phyloP scores from a whole-genome alignment of 2,329 filamentous ascomycete genomes.

The Endocalyx cinctus region DNA sequence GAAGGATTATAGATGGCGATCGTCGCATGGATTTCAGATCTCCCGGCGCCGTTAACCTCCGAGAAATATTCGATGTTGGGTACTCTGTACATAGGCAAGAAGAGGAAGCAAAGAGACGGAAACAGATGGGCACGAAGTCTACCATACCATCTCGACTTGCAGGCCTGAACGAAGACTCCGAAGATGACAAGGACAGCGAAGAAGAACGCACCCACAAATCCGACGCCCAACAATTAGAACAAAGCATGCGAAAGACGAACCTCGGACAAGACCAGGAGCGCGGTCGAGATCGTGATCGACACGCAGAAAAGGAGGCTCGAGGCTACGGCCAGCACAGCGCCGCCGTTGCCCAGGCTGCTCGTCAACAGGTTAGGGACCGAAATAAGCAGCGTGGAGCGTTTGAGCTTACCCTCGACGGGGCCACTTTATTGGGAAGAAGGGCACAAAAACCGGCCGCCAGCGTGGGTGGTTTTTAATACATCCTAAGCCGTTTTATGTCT shows the following conservation, averaged over 20 bases:
- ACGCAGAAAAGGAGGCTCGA: constrained; percentile 38
- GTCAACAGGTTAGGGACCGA: constrained; percentile 67
- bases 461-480: constrained; percentile 28
- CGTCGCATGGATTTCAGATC: constrained; percentile 89
- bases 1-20: constrained; percentile 51
- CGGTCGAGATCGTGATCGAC: constrained; percentile 46
- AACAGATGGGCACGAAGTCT: constrained; percentile 72
- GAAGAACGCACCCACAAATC: constrained; percentile 38
- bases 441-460: constrained; percentile 49
- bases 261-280: constrained; percentile 52
- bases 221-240: constrained; percentile 67
- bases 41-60: constrained; percentile 88
- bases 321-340: constrained; percentile 90
- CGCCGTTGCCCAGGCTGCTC: constrained; percentile 76
- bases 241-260: constrained; percentile 80
- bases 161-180: constrained; percentile 65
- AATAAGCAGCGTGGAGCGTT: constrained; percentile 75
- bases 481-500: background rate
- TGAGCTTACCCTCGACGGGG: constrained; percentile 86
- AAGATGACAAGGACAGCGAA: constrained; percentile 52
- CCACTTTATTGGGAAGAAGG: constrained; percentile 76
- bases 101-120: constrained; percentile 88
- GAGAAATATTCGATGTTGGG: constrained; percentile 97
- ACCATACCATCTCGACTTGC: constrained; percentile 53
- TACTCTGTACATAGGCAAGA: constrained; percentile 97